Conservation (phyloP, 1,284 basidiomycete genomes). For the Tylopilus orsonianus region DNA sequence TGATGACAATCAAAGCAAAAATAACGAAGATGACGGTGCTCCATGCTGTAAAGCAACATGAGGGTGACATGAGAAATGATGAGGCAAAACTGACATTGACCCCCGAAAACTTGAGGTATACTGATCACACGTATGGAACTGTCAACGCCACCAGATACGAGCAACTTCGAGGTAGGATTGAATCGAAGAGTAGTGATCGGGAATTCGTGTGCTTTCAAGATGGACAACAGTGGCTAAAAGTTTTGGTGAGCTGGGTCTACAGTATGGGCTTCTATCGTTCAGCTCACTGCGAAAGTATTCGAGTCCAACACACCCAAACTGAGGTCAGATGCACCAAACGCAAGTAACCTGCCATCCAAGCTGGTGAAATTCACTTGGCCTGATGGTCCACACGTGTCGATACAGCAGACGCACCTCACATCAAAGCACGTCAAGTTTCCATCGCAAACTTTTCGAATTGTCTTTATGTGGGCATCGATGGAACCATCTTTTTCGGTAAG, state of each 20-base stretch:
- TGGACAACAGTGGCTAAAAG: slow-evolving; percentile 77
- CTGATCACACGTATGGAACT: slow-evolving; percentile 83
- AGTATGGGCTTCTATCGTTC: no score
- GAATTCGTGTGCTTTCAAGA: slow-evolving; percentile 94
- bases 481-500: slow-evolving; percentile 46
- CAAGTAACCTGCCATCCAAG: slow-evolving; percentile 77
- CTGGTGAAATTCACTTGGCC: slow-evolving; percentile 40
- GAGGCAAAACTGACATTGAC: slow-evolving; percentile 48
- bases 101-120: slow-evolving; percentile 59
- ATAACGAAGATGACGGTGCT: slow-evolving; percentile 38
- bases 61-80: slow-evolving; percentile 2
- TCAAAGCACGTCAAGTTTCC: slow-evolving; percentile 86
- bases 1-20: slow-evolving; percentile 29
- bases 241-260: no score
- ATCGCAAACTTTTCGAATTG: slow-evolving; percentile 65
- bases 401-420: slow-evolving; percentile 58
- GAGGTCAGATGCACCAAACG: slow-evolving; percentile 87
- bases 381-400: slow-evolving; percentile 9
- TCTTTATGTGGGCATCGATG: slow-evolving; percentile 39
- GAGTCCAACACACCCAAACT: slow-evolving; percentile 86
- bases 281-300: slow-evolving; percentile 70
- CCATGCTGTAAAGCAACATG: slow-evolving; percentile 40
- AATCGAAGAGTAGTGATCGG: slow-evolving; percentile 90
- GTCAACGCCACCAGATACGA: slow-evolving; percentile 93
- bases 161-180: slow-evolving; percentile 76